Evolutionary conservation across 495 filamentous ascomycete species (phyloP), one percentile per base, ranked within the genome.

Genomic region (Daldinia bambusicola): DNA sequence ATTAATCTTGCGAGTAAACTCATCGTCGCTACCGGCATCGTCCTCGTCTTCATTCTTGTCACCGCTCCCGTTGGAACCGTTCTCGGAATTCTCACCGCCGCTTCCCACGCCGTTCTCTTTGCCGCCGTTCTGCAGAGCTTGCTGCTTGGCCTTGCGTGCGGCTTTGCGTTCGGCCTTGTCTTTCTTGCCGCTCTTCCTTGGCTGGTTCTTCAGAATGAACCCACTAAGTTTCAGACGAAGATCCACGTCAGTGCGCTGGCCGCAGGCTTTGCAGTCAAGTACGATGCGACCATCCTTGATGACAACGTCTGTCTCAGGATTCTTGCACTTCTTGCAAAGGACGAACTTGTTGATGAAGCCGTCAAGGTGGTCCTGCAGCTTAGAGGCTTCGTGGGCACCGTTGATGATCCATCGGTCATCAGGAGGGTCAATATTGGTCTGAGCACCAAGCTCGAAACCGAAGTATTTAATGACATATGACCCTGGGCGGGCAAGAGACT

Each of bases 371-470:
- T 98, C 95, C 85, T 99, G 95, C 22, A 99, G 92, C 87, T 99
- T 99, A 78, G 84, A 76, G 64, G 95, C 90, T 70, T 99, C 95
- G 81, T 99, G 95, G 69, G 95, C 93, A 80, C 95, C 95, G 83
- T 99, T 99, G 86, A 99, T 98, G 83, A 99, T 99, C 93, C 96
- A 99, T 75, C 95, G 95, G 80, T 99, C 95, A 82, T 99, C 95
- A 37, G 92, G 87, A 60, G 95, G 95, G 80, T 97, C 95, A 68
- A 91, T 94, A 80, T 97, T 99, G 83, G 96, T 97, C 83, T 98
- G 95, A 63, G 95, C 95, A 76, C 95, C 95, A 18, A 99, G 89
- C 82, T 99, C 95, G 77, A 99, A 99, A 67, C 96, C 95, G 78
- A 99, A 99, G 86, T 97, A 99, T 84, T 99, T 99, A 90, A 99